Conservation (phyloP, 768 basidiomycete genomes). For the Stropharia rugosoannulata region DNA sequence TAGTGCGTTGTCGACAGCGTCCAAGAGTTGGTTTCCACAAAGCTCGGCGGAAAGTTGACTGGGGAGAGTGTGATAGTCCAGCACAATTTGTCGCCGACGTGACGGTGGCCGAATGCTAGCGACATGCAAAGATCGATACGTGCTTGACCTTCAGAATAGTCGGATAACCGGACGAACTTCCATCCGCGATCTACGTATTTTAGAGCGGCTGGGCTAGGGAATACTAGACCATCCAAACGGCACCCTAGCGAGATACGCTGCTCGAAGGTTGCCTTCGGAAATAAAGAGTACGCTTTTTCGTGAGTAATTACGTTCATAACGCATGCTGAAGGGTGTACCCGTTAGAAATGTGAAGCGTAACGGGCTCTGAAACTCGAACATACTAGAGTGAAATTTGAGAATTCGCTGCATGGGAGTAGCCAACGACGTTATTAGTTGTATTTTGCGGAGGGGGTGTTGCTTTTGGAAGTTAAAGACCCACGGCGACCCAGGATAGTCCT, state of each 20-base stretch:
- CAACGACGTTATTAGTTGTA: constrained; percentile 1
- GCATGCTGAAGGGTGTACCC: neutral
- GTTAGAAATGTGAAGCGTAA: neutral
- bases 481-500: neutral
- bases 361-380: neutral
- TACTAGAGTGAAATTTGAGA: constrained; percentile 3
- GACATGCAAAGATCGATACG: too few species aligned
- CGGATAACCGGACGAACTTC: neutral
- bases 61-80: too few species aligned
- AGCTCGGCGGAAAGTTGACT: too few species aligned
- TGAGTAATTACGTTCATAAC: constrained; percentile 3
- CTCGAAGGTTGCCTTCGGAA: neutral
- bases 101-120: too few species aligned
- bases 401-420: neutral
- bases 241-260: neutral
- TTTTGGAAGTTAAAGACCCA: constrained; percentile 2
- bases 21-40: too few species aligned
- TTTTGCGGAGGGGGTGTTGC: neutral
- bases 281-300: constrained; percentile 6
- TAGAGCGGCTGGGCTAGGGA: neutral
- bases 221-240: neutral
- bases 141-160: neutral
- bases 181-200: neutral
- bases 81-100: too few species aligned
- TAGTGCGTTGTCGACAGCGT: too few species aligned